These are phyloP conservation scores for Clarireedia sp. DNA, from an alignment of 2,329 filamentous ascomycete species.

Conservation along the genomic window DNA sequence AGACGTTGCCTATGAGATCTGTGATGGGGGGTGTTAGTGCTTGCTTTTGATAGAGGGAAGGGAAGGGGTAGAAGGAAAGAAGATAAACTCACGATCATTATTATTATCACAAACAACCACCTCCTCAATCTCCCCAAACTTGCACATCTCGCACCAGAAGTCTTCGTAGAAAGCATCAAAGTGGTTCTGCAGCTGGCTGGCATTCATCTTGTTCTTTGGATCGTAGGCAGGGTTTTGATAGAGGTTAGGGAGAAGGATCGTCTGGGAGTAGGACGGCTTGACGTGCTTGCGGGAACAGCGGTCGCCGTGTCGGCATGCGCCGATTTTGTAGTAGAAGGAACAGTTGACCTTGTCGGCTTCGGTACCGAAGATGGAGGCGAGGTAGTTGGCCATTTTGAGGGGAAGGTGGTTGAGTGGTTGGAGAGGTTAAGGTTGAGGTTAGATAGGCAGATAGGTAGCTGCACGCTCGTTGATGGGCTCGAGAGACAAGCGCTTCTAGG, in stretches of 20 bases:
- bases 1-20: constrained; percentile 98
- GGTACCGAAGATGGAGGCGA: constrained; percentile 98
- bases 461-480: background rate
- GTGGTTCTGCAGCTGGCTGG: constrained; percentile 94
- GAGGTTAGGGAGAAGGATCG: constrained; percentile 93
- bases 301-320: constrained; percentile 95
- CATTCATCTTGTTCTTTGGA: constrained; percentile 93
- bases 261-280: constrained; percentile 97
- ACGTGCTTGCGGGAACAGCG: constrained; percentile 98
- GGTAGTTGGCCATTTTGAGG: constrained; percentile 81
- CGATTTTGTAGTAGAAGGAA: constrained; percentile 99
- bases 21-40: constrained; percentile 19
- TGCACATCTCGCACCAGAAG: constrained; percentile 99
- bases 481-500: background rate
- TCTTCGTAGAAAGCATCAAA: constrained; percentile 99
- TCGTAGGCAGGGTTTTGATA: constrained; percentile 99
- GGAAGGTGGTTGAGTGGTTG: background rate
- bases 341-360: constrained; percentile 99
- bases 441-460: background rate
- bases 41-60: background rate
- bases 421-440: background rate
- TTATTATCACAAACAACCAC: constrained; percentile 99
- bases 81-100: constrained; percentile 55
- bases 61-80: background rate
- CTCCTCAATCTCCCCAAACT: constrained; percentile 95